Conservation (phyloP, 2,329 filamentous ascomycete genomes). For the Myotisia sp. region DNA sequence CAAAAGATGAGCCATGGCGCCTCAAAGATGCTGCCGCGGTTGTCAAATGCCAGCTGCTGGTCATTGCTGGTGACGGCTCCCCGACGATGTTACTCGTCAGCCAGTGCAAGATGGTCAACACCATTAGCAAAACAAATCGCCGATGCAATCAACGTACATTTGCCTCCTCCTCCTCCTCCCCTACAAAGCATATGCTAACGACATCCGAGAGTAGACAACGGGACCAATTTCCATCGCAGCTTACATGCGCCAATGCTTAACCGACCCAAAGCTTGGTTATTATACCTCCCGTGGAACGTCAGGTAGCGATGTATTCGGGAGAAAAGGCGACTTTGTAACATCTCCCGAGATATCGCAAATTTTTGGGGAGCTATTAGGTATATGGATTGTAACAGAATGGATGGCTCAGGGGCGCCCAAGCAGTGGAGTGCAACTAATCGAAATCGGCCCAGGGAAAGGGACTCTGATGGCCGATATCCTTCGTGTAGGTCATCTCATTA, state of each 20-base stretch:
- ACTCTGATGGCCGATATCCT: slow-evolving; percentile 96
- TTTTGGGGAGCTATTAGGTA: slow-evolving; percentile 83
- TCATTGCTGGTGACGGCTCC: slow-evolving; percentile 10
- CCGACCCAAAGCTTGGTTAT: slow-evolving; percentile 78
- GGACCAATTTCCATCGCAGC: slow-evolving; percentile 83
- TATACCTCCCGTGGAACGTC: slow-evolving; percentile 57
- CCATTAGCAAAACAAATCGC: slow-evolving; percentile 76
- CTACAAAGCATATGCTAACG: background rate
- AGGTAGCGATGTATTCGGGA: slow-evolving; percentile 76
- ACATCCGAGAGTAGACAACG: slow-evolving; percentile 45
- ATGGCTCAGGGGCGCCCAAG: slow-evolving; percentile 68
- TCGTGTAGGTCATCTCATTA: slow-evolving; percentile 43
- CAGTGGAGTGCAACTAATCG: slow-evolving; percentile 71
- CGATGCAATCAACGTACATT: slow-evolving; percentile 64
- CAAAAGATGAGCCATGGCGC: slow-evolving; percentile 15
- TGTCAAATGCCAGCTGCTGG: slow-evolving; percentile 10
- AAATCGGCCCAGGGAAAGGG: slow-evolving; percentile 84
- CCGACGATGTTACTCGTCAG: slow-evolving; percentile 23
- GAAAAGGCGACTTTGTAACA: slow-evolving; percentile 87
- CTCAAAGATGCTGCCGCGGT: slow-evolving; percentile 10
- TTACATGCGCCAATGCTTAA: slow-evolving; percentile 98
- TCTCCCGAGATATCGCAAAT: slow-evolving; percentile 95
- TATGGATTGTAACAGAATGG: slow-evolving; percentile 97
- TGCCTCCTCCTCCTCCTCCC: background rate
- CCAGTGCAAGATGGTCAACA: slow-evolving; percentile 60